phyloP scores from a whole-genome alignment of 176 grass and related monocot genomes.

The Alloteropsis semialata region DNA sequence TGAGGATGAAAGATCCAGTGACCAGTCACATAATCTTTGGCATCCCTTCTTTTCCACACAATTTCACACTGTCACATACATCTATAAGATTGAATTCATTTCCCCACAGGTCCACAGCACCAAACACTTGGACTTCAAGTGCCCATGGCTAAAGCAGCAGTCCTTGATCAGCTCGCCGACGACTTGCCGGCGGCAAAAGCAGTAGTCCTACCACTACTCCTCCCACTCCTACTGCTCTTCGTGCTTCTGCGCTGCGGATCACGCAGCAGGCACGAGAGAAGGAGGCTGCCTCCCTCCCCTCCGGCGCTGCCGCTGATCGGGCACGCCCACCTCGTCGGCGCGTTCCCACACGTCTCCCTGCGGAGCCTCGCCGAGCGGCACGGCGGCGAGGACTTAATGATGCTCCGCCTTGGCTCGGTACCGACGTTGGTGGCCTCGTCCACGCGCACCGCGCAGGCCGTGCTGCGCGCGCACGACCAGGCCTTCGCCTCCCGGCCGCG shows the following conservation, averaged over 20 bases:
- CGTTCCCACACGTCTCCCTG: slow-evolving; percentile 26
- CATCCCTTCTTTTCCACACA: no score
- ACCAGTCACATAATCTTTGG: no score
- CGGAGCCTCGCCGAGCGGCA: neutral
- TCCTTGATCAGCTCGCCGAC: neutral
- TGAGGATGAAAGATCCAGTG: no score
- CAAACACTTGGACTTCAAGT: neutral
- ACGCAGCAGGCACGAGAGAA: neutral
- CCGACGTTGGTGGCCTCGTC: slow-evolving; percentile 36
- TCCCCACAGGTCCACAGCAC: neutral
- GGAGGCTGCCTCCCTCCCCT: slow-evolving; percentile 19
- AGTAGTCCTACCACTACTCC: neutral
- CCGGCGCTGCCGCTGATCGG: slow-evolving; percentile 27
- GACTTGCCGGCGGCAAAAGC: neutral
- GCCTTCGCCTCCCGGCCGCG: slow-evolving; percentile 33
- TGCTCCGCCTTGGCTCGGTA: slow-evolving; percentile 41
- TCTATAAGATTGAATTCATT: no score
- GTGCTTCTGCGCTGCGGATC: neutral
- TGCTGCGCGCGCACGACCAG: slow-evolving; percentile 42
- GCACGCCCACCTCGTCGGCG: slow-evolving; percentile 35
- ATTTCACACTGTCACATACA: no score
- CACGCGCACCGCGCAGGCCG: slow-evolving; percentile 5
- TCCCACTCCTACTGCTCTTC: neutral
- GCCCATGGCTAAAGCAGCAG: neutral
- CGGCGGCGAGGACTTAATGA: slow-evolving; percentile 20